phyloP scores from a whole-genome alignment of 139 green algal genomes.

The Tetratostichococcus sp. region DNA sequence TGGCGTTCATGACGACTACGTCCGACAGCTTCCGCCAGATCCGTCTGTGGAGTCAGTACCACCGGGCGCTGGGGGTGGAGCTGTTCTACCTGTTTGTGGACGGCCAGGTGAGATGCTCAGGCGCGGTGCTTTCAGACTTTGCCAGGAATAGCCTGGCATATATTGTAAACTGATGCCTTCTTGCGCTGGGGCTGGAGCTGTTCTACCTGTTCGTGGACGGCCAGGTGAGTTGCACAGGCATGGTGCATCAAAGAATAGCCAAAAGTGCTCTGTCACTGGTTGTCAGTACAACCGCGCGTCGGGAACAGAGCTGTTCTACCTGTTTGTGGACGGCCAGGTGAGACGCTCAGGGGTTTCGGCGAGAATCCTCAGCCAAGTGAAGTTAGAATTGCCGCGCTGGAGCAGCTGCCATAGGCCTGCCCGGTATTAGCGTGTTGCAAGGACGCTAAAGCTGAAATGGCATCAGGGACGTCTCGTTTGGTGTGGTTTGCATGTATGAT shows the following conservation, averaged over 20 bases:
- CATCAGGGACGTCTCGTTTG: no score
- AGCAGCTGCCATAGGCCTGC: no score
- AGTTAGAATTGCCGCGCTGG: no score
- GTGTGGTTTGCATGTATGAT: no score
- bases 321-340: slow-evolving; percentile 60
- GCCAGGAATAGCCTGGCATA: not conserved
- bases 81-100: slow-evolving; percentile 66
- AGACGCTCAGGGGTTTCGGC: no score
- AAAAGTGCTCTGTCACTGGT: not conserved
- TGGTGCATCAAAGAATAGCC: no score
- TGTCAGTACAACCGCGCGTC: slow-evolving; percentile 42
- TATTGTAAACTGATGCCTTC: not conserved
- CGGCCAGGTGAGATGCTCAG: slow-evolving; percentile 25
- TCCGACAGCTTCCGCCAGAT: slow-evolving; percentile 44
- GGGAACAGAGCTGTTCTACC: slow-evolving; percentile 51
- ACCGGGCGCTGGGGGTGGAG: slow-evolving; percentile 43
- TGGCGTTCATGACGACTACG: slow-evolving; percentile 62
- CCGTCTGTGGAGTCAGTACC: slow-evolving; percentile 51
- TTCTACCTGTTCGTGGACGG: slow-evolving; percentile 70
- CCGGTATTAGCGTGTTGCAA: no score
- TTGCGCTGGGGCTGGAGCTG: slow-evolving; percentile 17
- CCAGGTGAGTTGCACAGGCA: slow-evolving; percentile 14
- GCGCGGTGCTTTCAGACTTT: no score
- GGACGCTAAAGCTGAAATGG: no score
- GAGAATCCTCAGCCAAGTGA: no score